A percentile compares a stretch with the other conserved stretches of the same genome.
These are phyloP conservation scores for Teratosphaeria destructans DNA, from an alignment of 2,329 filamentous ascomycete genomes.

Conservation along the genomic window DNA sequence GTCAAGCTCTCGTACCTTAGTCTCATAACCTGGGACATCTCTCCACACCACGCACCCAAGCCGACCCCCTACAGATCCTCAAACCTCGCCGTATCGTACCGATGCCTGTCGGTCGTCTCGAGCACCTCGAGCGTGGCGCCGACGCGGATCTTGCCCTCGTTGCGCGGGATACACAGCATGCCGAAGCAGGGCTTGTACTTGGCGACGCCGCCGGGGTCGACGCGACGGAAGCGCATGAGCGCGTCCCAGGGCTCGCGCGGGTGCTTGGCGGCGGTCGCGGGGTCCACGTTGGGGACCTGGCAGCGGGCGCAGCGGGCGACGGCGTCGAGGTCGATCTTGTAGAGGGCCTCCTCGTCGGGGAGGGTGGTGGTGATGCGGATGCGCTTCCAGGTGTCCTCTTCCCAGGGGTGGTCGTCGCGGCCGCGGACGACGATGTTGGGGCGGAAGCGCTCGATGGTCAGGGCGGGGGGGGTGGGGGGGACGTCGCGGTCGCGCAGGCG, in stretches of 20 bases:
- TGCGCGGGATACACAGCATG: slow-evolving; percentile 52
- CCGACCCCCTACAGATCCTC: slow-evolving; percentile 19
- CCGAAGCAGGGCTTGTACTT: slow-evolving; percentile 58
- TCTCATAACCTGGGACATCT: too few species aligned
- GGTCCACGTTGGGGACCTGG: slow-evolving; percentile 55
- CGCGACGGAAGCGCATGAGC: slow-evolving; percentile 49
- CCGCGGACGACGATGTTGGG: slow-evolving; percentile 54
- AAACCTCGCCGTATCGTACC: slow-evolving; percentile 34
- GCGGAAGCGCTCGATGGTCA: slow-evolving; percentile 52
- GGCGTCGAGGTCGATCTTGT: slow-evolving; percentile 43
- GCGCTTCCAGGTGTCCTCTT: slow-evolving; percentile 54
- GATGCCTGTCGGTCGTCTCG: slow-evolving; percentile 47
- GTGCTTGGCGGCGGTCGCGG: slow-evolving; percentile 50
- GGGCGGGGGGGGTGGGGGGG: slow-evolving; percentile 29
- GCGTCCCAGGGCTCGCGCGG: slow-evolving; percentile 51
- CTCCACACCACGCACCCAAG: neutral
- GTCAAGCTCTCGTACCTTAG: too few species aligned
- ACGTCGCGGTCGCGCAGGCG: slow-evolving; percentile 33
- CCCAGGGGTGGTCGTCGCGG: slow-evolving; percentile 41
- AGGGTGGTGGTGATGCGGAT: slow-evolving; percentile 36
- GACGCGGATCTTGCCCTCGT: slow-evolving; percentile 44
- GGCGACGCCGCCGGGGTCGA: slow-evolving; percentile 49
- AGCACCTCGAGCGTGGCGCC: slow-evolving; percentile 50
- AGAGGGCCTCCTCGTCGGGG: slow-evolving; percentile 22
- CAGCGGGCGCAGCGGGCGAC: slow-evolving; percentile 51